phyloP scores from a whole-genome alignment of 768 basidiomycete species.

The Lactifluus echinatus region DNA sequence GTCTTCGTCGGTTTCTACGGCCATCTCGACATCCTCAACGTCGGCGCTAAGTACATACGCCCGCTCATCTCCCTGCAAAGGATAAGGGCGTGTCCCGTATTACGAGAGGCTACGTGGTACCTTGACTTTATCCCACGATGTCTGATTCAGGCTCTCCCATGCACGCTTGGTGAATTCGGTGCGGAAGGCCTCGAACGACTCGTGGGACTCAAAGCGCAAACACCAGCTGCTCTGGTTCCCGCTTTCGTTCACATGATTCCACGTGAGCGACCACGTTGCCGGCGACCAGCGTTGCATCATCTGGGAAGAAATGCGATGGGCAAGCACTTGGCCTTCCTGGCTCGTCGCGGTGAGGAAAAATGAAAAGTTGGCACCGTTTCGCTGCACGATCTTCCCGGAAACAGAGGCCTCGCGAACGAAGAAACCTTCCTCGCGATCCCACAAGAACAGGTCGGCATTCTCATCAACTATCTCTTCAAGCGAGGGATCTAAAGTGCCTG shows the following conservation, averaged over 20 bases:
- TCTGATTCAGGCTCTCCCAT: slow-evolving; percentile 75
- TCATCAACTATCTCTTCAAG: slow-evolving; percentile 29
- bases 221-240: slow-evolving; percentile 70
- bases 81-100: slow-evolving; percentile 29
- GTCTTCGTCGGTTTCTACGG: slow-evolving; percentile 59
- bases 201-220: slow-evolving; percentile 52
- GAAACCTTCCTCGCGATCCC: slow-evolving; percentile 42
- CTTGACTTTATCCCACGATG: slow-evolving; percentile 75
- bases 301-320: slow-evolving; percentile 53
- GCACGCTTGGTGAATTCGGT: slow-evolving; percentile 55
- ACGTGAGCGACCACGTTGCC: slow-evolving; percentile 68
- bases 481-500: slow-evolving; percentile 14
- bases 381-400: slow-evolving; percentile 42
- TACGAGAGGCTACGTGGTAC: slow-evolving; percentile 29
- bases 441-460: slow-evolving; percentile 52
- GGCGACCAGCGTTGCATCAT: slow-evolving; percentile 66
- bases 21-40: slow-evolving; percentile 85
- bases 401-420: slow-evolving; percentile 43
- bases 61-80: slow-evolving; percentile 59
- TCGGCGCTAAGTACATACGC: slow-evolving; percentile 69
- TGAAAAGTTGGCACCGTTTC: slow-evolving; percentile 37
- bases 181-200: slow-evolving; percentile 53
- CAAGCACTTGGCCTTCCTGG: slow-evolving; percentile 42
- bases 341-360: slow-evolving; percentile 53
- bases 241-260: slow-evolving; percentile 64